Evolutionary conservation across 202 grass and related monocot genomes (phyloP), one percentile per base, ranked within the genome.

Genomic region (Hordeum pubiflorum): DNA sequence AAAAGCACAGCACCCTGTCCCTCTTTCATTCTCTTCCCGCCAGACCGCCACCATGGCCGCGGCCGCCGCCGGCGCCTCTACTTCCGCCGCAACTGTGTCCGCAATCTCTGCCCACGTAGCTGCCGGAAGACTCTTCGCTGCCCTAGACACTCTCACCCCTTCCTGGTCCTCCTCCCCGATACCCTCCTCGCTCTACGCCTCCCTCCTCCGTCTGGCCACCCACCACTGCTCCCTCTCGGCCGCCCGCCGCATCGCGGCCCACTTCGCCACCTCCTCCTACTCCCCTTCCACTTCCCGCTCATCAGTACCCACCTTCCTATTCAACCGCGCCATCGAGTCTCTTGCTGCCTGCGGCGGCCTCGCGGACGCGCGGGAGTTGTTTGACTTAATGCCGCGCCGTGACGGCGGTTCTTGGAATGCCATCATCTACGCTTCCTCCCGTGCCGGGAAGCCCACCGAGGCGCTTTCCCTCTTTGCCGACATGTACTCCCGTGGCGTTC

Each of bases 361-460:
- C 31, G 61, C 73, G 9, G 85, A 91, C 60, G 96, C 92, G 37
- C 92, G 85, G 75, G 60, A 93, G 10, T 39, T 98, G 84, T 98
- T 98, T 83, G 92, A 98, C 13, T 33, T 73, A 90, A 98, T 98
- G 88, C 90, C 96, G 31, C 73, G 32, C 36, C 90, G 88, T 72
- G 91, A 95, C 26, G 96, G 96, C 22, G 96, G 96, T 50, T 91
- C 92, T 11, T 98, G 96, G 95, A 89, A 98, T 63, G 90, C 96
- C 74, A 83, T 98, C 34, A 91, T 98, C 84, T 61, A 78, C 10
- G 69, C 96, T 7, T 88, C 69, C 44, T 87, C 84, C 76, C 87
- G 83, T 10, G 40, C 63, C 0, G 82, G 82, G 14, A 9, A 37
- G 12, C 73, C 88, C 4, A 3, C 4, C 0, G 79, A 91, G 39